Evolutionary conservation across 2,329 filamentous ascomycete genomes (phyloP), one percentile per base, ranked within the genome.

Genomic region (Claviceps cyperi): DNA sequence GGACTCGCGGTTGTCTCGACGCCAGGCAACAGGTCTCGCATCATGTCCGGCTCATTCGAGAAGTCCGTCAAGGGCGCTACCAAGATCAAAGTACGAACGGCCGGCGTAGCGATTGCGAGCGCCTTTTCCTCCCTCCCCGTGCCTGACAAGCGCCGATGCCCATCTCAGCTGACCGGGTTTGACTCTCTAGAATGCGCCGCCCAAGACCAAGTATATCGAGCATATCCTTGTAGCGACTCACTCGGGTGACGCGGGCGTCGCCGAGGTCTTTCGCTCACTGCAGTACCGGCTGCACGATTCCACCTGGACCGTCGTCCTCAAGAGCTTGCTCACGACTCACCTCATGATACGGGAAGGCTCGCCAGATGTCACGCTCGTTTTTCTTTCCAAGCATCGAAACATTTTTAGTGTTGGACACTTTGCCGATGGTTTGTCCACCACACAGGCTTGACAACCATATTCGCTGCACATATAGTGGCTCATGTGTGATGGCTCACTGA

Each of bases 241-340:
- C 69, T 84, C 89, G 21, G 92, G 90, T 58, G 92, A 98, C 69
- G 86, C 87, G 49, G 92, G 91, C 57, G 88, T 98, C 53, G 91
- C 84, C 53, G 92, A 98, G 70, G 86, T 98, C 62, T 97, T 98
- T 66, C 83, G 92, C 53, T 87, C 89, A 41, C 74, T 98, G 50
- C 89, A 94, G 64, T 81, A 88, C 64, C 81, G 92, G 48, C 70
- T 98, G 57, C 84, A 89, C 64, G 92, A 98, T 66, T 91, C 91
- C 58, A 95, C 92, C 74, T 98, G 92, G 92, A 98, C 92, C n/a
- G 89, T 97, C 51, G 91, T 95, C 56, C 95, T 96, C 81, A 98
- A 98, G 73, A 84, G 88, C 59, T 74, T 98, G 57, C 95, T 97
- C 60, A 92, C 94, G 46, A 81, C 94, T 45, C 92, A 98, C 66